Conservation (phyloP, 2,329 filamentous ascomycete genomes). For the Sporothrix phasma region DNA sequence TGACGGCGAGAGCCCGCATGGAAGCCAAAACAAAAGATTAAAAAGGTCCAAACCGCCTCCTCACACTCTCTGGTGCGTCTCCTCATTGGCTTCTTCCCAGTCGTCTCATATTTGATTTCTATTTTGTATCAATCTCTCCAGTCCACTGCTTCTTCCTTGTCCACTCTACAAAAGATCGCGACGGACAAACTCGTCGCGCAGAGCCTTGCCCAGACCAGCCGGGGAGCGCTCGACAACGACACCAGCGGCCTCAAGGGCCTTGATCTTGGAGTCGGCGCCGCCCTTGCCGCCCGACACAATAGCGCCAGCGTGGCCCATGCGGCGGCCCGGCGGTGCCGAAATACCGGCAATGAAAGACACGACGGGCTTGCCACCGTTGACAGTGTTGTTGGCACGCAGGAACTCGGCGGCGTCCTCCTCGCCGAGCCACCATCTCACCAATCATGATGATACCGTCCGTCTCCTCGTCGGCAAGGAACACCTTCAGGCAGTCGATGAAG, state of each 20-base stretch:
- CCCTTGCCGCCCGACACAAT: conserved; percentile 98
- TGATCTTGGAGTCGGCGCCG: conserved; percentile 96
- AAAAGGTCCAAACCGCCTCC: not conserved
- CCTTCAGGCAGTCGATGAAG: conserved; percentile 98
- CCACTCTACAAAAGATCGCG: conserved; percentile 76
- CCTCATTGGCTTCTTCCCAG: not conserved
- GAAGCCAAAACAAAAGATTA: not conserved
- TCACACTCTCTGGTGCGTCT: not conserved
- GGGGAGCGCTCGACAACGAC: conserved; percentile 95
- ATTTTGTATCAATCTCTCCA: not conserved
- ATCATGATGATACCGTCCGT: conserved; percentile 99
- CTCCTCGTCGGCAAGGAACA: conserved; percentile 91
- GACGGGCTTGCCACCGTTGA: conserved; percentile 78
- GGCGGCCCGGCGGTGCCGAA: conserved; percentile 86
- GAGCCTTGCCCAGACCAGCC: conserved; percentile 80
- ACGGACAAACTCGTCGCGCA: conserved; percentile 93
- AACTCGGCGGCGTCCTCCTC: conserved; percentile 98
- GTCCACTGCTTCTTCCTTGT: not conserved
- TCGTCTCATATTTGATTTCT: not conserved
- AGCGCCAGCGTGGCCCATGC: conserved; percentile 98
- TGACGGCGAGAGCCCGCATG: not conserved
- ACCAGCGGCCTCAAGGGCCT: conserved; percentile 82
- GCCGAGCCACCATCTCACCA: conserved; percentile 96
- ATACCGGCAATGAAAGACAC: conserved; percentile 98
- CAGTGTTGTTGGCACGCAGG: conserved; percentile 81